Evolutionary conservation across 129 eudicot genomes (phyloP), one percentile per base, ranked within the genome.

Genomic region (Tagetes erecta): DNA sequence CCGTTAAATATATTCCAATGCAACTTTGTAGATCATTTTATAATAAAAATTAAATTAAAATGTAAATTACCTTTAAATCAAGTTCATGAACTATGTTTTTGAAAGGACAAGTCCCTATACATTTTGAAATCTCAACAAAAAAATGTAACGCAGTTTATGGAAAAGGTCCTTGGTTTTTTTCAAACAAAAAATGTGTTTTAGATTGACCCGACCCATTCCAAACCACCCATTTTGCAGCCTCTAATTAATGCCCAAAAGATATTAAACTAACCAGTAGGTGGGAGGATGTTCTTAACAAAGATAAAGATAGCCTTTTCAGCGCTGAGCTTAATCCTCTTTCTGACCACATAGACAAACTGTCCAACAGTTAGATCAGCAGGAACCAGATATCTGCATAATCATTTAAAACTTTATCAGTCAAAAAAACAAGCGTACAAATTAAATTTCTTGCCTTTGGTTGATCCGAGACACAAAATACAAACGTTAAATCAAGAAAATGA

Each of bases 331-430:
- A 93, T 93, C 84, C 98, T 86, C 87, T 93, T 93, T 13, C 98
- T 85, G 41, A 93, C 98, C 68, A 93, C 98, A 73, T 93, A 93
- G 8, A 93, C 98, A 59, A 93, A 93, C 84, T 93, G 98, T 59
- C 98, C 98, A 39, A 93, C 98, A 3, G 98, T 90, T 56, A 93
- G 86, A 76, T 93, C 98, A 80, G 98, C 97, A 67, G 98, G 97
- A 76, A 93, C 98, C 56, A 93, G 87, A 74, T 93, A 93, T 44
- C 98, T 93, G 86, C 81, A 81, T 60, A 31, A 70, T 57, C 35
- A 77, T 40, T 51, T 41, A 53, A 30, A 36, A 33, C 11, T 49
- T 38, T 58, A 20, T 11, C 13, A 71, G 67, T 51, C 73, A 3
- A 60, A 8, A 37, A 34, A 70, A 50, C 20, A 31, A 46, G 41